Base-by-base conservation (phyloP, 306 rosid species). In the Malus sieversii region DNA sequence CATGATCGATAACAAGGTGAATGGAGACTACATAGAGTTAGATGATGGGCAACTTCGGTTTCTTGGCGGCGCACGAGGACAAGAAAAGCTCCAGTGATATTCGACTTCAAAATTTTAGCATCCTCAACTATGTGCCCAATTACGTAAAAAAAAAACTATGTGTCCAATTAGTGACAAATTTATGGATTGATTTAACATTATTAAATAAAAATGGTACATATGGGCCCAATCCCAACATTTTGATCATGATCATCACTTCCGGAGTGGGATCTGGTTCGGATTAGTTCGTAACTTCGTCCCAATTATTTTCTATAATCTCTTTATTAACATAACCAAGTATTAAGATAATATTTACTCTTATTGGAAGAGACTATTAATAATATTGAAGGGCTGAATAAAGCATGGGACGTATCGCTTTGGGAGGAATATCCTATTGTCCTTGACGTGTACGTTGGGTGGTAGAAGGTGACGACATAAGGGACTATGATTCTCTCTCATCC, bases 181-280 rank as follows among this genome's bases (percentile, higher is more conserved):
- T 33, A 33, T 5, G 38, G 8, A 33, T 33, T 33, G 38, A 33
- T 33, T 5, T 33, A 59, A 59, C 58, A 19, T 14, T 58, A 61
- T 66, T 4, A n/a, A 70, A 18, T 40, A 30, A 53, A 65, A 19
- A 32, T 59, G 32, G 68, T 15, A 73, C 61, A 33, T 33, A 33
- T 33, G 38, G 59, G 68, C 58, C 77, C 58, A 8, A 59, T 40
- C 57, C 44, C 68, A 71, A 64, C 57, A 29, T 35, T 66, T 38
- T 42, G 40, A 33, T 70, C 30, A 71, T 72, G 44, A 72, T 66
- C 29, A 16, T 35, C 29, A 11, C 74, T n/a, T 8, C 18, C 6
- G 30, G 60, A 86, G 92, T 91, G 92, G 90, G 93, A 88, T 88
- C 89, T 85, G 91, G 88, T 86, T 86, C 86, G 72, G 83, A 85